Evolutionary conservation across 805 yeast species (phyloP).

Genomic region (Wickerhamomyces mucosus): DNA sequence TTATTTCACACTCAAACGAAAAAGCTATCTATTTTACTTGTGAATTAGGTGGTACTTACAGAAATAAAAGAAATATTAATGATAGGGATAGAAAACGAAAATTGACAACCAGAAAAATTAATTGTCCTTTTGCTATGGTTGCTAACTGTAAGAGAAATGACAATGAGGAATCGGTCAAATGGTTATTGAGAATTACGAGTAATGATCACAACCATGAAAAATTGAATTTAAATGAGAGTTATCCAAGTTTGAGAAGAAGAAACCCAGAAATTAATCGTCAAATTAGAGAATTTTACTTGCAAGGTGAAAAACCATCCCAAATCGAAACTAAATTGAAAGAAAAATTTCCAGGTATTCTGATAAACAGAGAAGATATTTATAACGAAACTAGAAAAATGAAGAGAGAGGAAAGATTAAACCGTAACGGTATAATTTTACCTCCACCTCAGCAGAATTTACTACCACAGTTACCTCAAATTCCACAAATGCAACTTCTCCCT

Average conservation of each 20-base stretch:
- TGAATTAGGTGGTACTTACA: slow-evolving; percentile 21
- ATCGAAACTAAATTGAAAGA: slow-evolving; percentile 19
- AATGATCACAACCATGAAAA: slow-evolving; percentile 23
- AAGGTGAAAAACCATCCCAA: slow-evolving; percentile 21
- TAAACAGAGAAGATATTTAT: slow-evolving; percentile 23
- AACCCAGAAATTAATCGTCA: slow-evolving; percentile 22
- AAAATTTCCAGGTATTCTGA: slow-evolving; percentile 17
- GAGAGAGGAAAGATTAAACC: slow-evolving; percentile 19
- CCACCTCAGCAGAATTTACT: slow-evolving; percentile 2
- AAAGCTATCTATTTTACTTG: slow-evolving; percentile 23
- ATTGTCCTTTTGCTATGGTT: slow-evolving; percentile 23
- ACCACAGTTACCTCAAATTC: no score
- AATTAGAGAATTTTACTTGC: slow-evolving; percentile 20
- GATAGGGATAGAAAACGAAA: slow-evolving; percentile 23
- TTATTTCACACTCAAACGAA: slow-evolving; percentile 22
- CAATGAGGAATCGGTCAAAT: slow-evolving; percentile 17
- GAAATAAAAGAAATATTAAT: slow-evolving; percentile 22
- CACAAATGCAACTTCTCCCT: no score
- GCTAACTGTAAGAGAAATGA: slow-evolving; percentile 23
- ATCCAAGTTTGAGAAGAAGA: slow-evolving; percentile 24
- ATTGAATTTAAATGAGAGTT: slow-evolving; percentile 19
- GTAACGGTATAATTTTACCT: slow-evolving; percentile 2
- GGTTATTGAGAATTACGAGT: slow-evolving; percentile 19
- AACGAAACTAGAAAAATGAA: slow-evolving; percentile 25
- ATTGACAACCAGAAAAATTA: slow-evolving; percentile 21